Conservation (phyloP, 2,329 filamentous ascomycete species). For the Pseudonectria buxi region DNA sequence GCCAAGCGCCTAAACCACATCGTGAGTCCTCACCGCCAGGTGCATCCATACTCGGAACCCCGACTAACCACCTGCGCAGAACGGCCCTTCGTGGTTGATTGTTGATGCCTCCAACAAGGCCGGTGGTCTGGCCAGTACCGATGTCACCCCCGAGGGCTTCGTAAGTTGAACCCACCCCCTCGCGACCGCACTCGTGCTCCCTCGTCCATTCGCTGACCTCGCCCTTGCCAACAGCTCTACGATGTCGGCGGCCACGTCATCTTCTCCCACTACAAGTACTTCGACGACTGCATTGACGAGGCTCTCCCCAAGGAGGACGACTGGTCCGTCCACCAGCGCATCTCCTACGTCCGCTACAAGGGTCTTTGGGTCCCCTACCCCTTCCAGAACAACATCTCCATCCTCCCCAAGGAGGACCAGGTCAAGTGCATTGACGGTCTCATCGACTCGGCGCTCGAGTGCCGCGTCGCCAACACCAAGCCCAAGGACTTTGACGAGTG, state of each 20-base stretch:
- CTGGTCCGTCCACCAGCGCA: slow-evolving; percentile 97
- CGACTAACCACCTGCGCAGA: slow-evolving; percentile 43
- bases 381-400: slow-evolving; percentile 99
- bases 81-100: slow-evolving; percentile 92
- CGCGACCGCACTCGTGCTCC: too few relatives aligned
- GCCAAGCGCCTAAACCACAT: slow-evolving; percentile 97
- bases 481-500: slow-evolving; percentile 97
- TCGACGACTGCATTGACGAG: slow-evolving; percentile 97
- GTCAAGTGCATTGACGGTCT: slow-evolving; percentile 90
- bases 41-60: slow-evolving; percentile 14
- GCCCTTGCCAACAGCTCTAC: slow-evolving; percentile 63
- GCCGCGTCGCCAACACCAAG: slow-evolving; percentile 81
- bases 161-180: slow-evolving; percentile 57
- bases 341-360: slow-evolving; percentile 98
- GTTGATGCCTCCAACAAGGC: slow-evolving; percentile 87
- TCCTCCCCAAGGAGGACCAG: slow-evolving; percentile 95
- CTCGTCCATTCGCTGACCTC: slow-evolving; percentile 3
- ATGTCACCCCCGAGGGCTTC: slow-evolving; percentile 92
- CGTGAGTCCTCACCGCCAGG: slow-evolving; percentile 50
- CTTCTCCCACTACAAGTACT: slow-evolving; percentile 99
- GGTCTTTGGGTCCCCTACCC: slow-evolving; percentile 95
- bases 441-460: slow-evolving; percentile 87
- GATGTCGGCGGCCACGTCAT: slow-evolving; percentile 98
- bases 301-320: slow-evolving; percentile 88
- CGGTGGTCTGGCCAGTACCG: slow-evolving; percentile 92